A percentile compares a stretch with the other conserved stretches of the same genome.
These are phyloP conservation scores for Fragilariopsis cylindrus DNA, from an alignment of 108 stramenopile genomes.

Conservation along the genomic window DNA sequence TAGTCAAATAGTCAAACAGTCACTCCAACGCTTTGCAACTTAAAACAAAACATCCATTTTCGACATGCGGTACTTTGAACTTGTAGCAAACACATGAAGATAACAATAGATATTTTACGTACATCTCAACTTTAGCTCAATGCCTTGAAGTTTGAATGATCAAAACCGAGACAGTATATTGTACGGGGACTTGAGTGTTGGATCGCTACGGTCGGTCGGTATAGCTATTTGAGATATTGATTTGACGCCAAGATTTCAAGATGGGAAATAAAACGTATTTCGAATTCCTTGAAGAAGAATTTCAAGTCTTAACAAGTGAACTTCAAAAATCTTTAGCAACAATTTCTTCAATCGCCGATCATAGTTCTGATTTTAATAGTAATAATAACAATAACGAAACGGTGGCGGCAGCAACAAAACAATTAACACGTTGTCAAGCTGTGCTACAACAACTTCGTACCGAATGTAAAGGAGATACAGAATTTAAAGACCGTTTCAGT, in stretches of 20 bases:
- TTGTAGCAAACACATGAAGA: no score
- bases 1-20: no score
- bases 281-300: slow-evolving; percentile 37
- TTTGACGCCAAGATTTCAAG: neutral
- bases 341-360: neutral
- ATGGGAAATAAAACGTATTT: slow-evolving; percentile 34
- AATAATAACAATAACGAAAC: neutral
- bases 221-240: neutral
- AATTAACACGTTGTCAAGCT: slow-evolving; percentile 26
- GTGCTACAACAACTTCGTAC: slow-evolving; percentile 23
- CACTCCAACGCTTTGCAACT: no score
- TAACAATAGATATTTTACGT: no score
- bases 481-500: slow-evolving; percentile 25
- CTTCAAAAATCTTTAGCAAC: slow-evolving; percentile 23
- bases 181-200: no score
- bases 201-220: neutral
- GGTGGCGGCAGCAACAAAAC: neutral
- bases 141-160: no score
- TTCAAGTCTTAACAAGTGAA: slow-evolving; percentile 27
- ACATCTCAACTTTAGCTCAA: no score
- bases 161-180: no score
- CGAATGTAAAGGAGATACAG: slow-evolving; percentile 13
- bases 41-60: no score
- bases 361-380: neutral
- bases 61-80: no score